Percentiles rank a stretch among this genome's conserved stretches.
Evolutionary conservation across 1,139 yeast species (phyloP).

Genomic region (Suhomyces bolitotheri): DNA sequence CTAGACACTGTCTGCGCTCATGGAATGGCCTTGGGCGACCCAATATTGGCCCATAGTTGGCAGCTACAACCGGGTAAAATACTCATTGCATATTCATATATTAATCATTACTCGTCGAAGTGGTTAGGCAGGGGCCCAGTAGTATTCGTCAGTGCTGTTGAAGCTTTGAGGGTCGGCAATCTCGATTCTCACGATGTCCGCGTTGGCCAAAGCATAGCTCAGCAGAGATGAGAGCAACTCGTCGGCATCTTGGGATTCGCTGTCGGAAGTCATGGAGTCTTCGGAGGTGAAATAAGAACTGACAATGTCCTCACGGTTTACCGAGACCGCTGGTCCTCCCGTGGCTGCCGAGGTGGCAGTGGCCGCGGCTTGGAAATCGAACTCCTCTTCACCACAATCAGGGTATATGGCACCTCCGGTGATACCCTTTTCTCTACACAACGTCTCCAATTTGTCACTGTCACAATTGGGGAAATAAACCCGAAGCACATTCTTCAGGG

Average conservation of each 20-base stretch:
- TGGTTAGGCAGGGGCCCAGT: slow-evolving; percentile 23
- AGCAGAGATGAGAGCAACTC: slow-evolving; percentile 24
- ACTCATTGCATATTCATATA: not conserved
- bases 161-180: slow-evolving; percentile 13
- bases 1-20: too few species aligned
- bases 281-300: slow-evolving; percentile 23
- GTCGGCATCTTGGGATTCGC: slow-evolving; percentile 17
- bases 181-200: slow-evolving; percentile 25
- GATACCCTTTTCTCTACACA: slow-evolving; percentile 52
- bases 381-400: slow-evolving; percentile 14
- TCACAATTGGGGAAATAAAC: slow-evolving; percentile 64
- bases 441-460: slow-evolving; percentile 46
- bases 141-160: slow-evolving; percentile 22
- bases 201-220: slow-evolving; percentile 24
- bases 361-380: too few species aligned
- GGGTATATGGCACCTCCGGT: slow-evolving; percentile 50
- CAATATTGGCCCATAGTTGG: not conserved
- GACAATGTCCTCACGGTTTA: slow-evolving; percentile 25
- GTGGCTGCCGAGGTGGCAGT: slow-evolving; percentile 5
- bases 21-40: too few species aligned
- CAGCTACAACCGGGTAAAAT: not conserved
- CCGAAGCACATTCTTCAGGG: slow-evolving; percentile 38
- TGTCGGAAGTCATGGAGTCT: slow-evolving; percentile 17
- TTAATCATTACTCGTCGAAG: not conserved
- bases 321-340: not conserved